These are phyloP conservation scores for Pterulicium gracile DNA, from an alignment of 1,284 basidiomycete species.

Conservation along the genomic window DNA sequence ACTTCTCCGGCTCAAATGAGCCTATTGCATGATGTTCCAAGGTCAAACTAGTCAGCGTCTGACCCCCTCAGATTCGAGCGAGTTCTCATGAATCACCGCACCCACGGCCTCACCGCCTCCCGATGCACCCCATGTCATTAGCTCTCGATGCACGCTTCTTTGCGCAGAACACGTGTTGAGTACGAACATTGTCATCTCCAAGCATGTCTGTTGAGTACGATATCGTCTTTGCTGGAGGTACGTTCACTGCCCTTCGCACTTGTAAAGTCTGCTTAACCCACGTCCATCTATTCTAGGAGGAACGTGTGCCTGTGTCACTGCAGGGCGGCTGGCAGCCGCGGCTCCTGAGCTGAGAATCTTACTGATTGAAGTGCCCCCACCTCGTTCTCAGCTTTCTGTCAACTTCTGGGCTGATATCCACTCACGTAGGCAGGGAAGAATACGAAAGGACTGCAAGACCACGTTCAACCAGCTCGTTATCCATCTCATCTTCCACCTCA, in stretches of 20 bases:
- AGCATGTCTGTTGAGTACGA: constrained; percentile 20
- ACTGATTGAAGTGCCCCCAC: constrained; percentile 34
- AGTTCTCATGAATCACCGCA: too few relatives aligned
- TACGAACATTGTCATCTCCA: too few relatives aligned
- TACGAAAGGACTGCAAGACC: not conserved
- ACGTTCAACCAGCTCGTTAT: constrained; percentile 4
- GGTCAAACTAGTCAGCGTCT: too few relatives aligned
- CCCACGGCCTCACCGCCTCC: too few relatives aligned
- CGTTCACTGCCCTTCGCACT: too few relatives aligned
- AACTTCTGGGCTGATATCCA: constrained; percentile 23
- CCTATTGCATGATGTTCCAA: too few relatives aligned
- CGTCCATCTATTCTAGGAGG: constrained; percentile 25
- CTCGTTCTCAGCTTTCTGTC: constrained; percentile 36
- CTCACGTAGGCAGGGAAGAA: not conserved
- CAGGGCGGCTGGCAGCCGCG: constrained; percentile 33
- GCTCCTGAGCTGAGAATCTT: constrained; percentile 31
- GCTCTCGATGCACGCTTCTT: too few relatives aligned
- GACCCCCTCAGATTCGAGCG: too few relatives aligned
- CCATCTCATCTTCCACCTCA: constrained; percentile 1
- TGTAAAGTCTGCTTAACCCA: not conserved
- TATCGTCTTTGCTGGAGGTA: constrained; percentile 39
- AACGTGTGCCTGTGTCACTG: constrained; percentile 33
- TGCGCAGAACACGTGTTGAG: too few relatives aligned
- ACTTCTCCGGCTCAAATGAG: too few relatives aligned
- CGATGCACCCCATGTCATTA: too few relatives aligned